Base-by-base conservation (phyloP, 352 stramenopile species). In the Pythium rishiriense region DNA sequence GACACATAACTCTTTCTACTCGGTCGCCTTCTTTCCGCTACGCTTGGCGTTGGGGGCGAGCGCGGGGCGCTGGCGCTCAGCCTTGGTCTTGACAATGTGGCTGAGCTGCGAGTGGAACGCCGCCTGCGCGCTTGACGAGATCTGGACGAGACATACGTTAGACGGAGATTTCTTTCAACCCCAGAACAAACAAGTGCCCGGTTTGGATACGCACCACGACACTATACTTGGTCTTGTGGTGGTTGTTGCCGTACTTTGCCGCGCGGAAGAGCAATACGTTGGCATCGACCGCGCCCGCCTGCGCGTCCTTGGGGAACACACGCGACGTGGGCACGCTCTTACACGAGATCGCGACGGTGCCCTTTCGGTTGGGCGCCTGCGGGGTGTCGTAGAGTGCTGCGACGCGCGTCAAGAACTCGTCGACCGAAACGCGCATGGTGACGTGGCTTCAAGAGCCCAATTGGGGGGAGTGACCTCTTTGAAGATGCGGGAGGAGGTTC, bases 171-270 rank as follows among this genome's bases (percentile, higher is more conserved):
- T n/a, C n/a, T n/a, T n/a, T n/a, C n/a, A n/a, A n/a, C n/a, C n/a
- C n/a, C n/a, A n/a, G n/a, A n/a, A n/a, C n/a, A n/a, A n/a, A n/a
- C n/a, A n/a, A n/a, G n/a, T n/a, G n/a, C n/a, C n/a, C n/a, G n/a
- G n/a, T n/a, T n/a, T n/a, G n/a, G 11, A 17, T 17, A 48, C 70
- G 33, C 70, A 91, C 85, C 67, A 83, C 73, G 10, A 85, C 85
- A 67, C 83, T 91, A 70, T 83, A 86, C 71, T 94, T 94, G 66
- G 76, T 80, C 81, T 94, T 94, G 79, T 93, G 83, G 70, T 87
- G 87, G 69, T 94, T 94, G 75, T 94, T 94, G 62, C 85, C 85
- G 59, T 93, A 92, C 45, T 91, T 87, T 54, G 69, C 80, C 12
- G 74, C 82, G 51, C 83, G 85, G 56, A 92, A 91, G 48, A 93